phyloP scores from a whole-genome alignment of 345 rosid genomes.

The Bruguiera parviflora region DNA sequence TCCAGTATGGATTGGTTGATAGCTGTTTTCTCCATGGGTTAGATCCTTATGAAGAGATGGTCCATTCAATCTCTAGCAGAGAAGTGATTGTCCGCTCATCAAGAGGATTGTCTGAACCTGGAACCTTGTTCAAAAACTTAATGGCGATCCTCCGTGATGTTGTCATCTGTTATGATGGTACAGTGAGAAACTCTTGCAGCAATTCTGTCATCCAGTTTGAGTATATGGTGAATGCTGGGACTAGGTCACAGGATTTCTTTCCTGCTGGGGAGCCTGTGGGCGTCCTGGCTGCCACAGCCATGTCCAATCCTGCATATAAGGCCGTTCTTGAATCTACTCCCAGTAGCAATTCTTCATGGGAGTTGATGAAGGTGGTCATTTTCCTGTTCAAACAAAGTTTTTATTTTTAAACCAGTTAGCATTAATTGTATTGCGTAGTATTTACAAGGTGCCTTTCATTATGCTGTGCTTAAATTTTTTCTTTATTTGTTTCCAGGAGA shows the following conservation, averaged over 20 bases:
- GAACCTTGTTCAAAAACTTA: constrained; percentile 83
- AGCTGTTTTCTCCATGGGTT: constrained; percentile 77
- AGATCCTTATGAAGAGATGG: constrained; percentile 89
- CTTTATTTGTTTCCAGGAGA: constrained; percentile 57
- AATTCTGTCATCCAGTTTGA: constrained; percentile 81
- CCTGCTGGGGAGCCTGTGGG: constrained; percentile 98
- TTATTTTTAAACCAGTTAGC: neutral
- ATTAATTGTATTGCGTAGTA: neutral
- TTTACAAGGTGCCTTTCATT: neutral
- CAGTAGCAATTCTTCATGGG: constrained; percentile 92
- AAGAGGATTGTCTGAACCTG: constrained; percentile 93
- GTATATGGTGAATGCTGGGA: constrained; percentile 55
- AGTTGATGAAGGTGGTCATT: constrained; percentile 78
- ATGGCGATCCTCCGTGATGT: constrained; percentile 98
- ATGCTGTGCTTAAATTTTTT: neutral
- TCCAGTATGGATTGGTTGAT: constrained; percentile 64
- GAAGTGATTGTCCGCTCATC: constrained; percentile 90
- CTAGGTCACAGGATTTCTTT: constrained; percentile 42
- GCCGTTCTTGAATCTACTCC: constrained; percentile 96
- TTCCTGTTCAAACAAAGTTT: neutral
- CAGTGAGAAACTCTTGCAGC: constrained; percentile 80
- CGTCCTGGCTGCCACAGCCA: constrained; percentile 93
- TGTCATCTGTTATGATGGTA: constrained; percentile 83
- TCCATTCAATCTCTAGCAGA: constrained; percentile 74
- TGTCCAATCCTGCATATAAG: constrained; percentile 96